Evolutionary conservation across 257 asterid species (phyloP).

Genomic region (Avicennia marina): DNA sequence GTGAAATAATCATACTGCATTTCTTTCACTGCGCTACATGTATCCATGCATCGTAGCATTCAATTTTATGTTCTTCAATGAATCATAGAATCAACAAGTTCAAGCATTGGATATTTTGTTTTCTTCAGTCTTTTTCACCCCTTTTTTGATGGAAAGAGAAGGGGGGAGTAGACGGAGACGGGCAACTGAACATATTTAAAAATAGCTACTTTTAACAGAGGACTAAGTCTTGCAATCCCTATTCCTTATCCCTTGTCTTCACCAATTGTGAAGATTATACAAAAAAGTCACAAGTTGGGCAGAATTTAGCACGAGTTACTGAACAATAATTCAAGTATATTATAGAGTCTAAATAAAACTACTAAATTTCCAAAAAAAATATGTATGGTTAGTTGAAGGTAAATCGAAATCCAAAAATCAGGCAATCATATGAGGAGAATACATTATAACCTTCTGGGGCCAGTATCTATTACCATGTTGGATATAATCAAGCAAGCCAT

Average conservation of each 20-base stretch:
- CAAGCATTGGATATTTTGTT: neutral
- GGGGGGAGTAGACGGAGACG: too few relatives aligned
- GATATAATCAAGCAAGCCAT: neutral
- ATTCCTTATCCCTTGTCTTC: neutral
- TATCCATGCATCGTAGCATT: neutral
- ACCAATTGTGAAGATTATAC: neutral
- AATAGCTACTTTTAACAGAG: neutral
- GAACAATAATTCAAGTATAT: neutral
- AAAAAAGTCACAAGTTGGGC: neutral
- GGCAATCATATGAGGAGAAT: neutral
- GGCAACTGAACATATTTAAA: neutral
- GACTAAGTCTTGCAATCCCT: neutral
- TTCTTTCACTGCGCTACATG: too few relatives aligned
- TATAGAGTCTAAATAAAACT: neutral
- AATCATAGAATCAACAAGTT: neutral
- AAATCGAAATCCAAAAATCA: neutral
- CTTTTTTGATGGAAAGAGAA: too few relatives aligned
- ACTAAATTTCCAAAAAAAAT: neutral
- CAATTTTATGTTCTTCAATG: neutral
- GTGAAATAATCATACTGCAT: neutral
- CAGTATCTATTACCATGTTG: too few relatives aligned
- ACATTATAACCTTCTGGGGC: neutral
- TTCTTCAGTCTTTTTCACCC: neutral
- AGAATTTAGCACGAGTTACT: neutral
- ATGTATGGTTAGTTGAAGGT: neutral